These are phyloP conservation scores for Penicillium cosmopolitanum DNA, from an alignment of 495 filamentous ascomycete genomes.

Conservation along the genomic window DNA sequence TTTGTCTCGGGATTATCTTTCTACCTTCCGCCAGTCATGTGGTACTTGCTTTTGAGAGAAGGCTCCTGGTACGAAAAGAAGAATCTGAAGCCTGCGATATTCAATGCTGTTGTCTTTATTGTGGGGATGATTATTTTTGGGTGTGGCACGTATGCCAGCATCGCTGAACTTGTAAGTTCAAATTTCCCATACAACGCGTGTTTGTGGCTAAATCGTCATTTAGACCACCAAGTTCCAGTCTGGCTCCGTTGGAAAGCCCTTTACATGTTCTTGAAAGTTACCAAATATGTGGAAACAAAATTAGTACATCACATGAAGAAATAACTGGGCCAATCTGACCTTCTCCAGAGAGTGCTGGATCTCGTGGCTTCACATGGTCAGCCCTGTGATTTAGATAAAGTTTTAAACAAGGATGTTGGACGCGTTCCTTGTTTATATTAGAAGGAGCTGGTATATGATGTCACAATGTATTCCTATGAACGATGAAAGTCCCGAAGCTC, in stretches of 20 bases:
- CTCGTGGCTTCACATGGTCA: neutral
- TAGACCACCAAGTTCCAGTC: slow-evolving; percentile 18
- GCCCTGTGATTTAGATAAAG: neutral
- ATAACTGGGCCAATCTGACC: neutral
- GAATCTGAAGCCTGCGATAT: slow-evolving; percentile 24
- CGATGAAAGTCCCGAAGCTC: neutral
- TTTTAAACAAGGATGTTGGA: neutral
- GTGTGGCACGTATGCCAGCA: slow-evolving; percentile 57
- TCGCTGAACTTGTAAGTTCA: slow-evolving; percentile 58
- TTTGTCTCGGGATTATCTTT: slow-evolving; percentile 69
- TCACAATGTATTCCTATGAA: neutral
- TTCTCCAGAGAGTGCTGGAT: neutral
- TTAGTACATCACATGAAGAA: neutral
- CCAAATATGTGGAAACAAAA: neutral
- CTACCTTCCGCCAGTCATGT: slow-evolving; percentile 66
- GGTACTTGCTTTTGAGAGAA: slow-evolving; percentile 56
- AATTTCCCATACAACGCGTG: neutral
- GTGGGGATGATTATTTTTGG: slow-evolving; percentile 52
- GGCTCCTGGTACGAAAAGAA: slow-evolving; percentile 37
- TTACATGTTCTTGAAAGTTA: slow-evolving; percentile 12
- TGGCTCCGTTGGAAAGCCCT: slow-evolving; percentile 19
- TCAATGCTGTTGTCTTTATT: slow-evolving; percentile 23
- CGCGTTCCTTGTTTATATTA: neutral
- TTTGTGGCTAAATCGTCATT: neutral
- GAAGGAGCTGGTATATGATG: neutral